Conservation (phyloP, 106 monocot species). For the Allium cepa region DNA sequence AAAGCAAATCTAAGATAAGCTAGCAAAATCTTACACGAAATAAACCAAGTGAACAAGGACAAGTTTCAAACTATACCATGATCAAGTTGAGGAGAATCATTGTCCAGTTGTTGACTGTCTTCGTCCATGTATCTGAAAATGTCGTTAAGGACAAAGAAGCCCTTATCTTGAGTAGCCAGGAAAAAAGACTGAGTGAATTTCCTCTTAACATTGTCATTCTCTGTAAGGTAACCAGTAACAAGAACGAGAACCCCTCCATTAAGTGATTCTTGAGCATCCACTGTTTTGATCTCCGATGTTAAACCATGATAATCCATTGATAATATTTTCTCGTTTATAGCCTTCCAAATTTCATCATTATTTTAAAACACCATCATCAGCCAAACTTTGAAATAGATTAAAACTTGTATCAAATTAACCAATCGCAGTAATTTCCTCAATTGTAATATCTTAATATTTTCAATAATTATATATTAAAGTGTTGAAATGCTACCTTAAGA, state of each 20-base stretch:
- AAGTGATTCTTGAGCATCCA: conserved; percentile 78
- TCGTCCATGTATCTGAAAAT: conserved; percentile 62
- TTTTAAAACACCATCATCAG: not conserved
- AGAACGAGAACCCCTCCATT: conserved; percentile 75
- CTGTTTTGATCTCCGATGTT: conserved; percentile 62
- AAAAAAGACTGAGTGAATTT: conserved; percentile 90
- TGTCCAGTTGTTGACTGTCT: conserved; percentile 11
- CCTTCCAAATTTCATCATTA: conserved; percentile 20
- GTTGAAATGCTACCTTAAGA: too few species aligned
- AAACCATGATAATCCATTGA: conserved; percentile 47
- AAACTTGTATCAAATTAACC: too few species aligned
- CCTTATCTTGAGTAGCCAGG: conserved; percentile 92
- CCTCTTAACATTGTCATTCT: conserved; percentile 46
- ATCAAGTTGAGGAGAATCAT: conserved; percentile 7
- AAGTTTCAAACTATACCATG: conserved; percentile 20
- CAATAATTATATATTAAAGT: too few species aligned
- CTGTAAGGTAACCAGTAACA: conserved; percentile 69
- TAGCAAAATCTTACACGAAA: not conserved
- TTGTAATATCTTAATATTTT: too few species aligned
- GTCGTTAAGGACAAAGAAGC: conserved; percentile 87
- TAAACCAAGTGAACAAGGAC: not conserved
- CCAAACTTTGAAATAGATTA: not conserved
- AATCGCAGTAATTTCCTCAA: too few species aligned
- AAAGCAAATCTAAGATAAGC: not conserved
- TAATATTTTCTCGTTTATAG: conserved; percentile 81